A percentile compares a stretch with the other conserved stretches of the same genome.
phyloP scores from a whole-genome alignment of 2,329 filamentous ascomycete species.

The Aureobasidium zeae region DNA sequence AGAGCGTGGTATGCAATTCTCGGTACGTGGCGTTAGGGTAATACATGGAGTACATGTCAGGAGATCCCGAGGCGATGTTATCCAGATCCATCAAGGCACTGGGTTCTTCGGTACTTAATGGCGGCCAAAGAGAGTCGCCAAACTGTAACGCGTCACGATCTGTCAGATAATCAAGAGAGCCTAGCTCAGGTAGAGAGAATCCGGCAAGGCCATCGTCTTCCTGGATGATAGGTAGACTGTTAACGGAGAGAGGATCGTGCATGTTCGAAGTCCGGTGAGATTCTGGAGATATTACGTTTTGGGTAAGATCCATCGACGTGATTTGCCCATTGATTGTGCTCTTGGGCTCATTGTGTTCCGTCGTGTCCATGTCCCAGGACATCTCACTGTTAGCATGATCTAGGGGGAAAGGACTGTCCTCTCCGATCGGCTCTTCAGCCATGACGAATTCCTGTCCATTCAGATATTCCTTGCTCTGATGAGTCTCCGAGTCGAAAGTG shows the following conservation, averaged over 20 bases:
- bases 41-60: constrained; percentile 26
- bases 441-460: not conserved
- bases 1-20: constrained; percentile 25
- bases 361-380: not conserved
- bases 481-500: constrained; percentile 24
- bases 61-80: constrained; percentile 18
- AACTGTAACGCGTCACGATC: not conserved
- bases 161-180: constrained; percentile 3
- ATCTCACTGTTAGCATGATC: not conserved
- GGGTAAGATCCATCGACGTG: too few relatives aligned
- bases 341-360: too few relatives aligned
- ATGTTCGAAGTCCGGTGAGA: too few relatives aligned
- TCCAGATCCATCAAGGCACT: constrained; percentile 6
- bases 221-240: not conserved
- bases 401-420: not conserved
- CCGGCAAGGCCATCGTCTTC: not conserved
- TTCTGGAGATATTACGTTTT: too few relatives aligned
- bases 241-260: not conserved
- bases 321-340: too few relatives aligned
- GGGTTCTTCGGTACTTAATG: constrained; percentile 1
- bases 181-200: not conserved
- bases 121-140: constrained; percentile 11
- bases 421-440: not conserved
- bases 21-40: constrained; percentile 26
- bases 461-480: constrained; percentile 10